Percentiles rank a stretch among this genome's conserved stretches.
Conservation (phyloP, 306 rosid genomes). For the Cicer pinnatifidum region DNA sequence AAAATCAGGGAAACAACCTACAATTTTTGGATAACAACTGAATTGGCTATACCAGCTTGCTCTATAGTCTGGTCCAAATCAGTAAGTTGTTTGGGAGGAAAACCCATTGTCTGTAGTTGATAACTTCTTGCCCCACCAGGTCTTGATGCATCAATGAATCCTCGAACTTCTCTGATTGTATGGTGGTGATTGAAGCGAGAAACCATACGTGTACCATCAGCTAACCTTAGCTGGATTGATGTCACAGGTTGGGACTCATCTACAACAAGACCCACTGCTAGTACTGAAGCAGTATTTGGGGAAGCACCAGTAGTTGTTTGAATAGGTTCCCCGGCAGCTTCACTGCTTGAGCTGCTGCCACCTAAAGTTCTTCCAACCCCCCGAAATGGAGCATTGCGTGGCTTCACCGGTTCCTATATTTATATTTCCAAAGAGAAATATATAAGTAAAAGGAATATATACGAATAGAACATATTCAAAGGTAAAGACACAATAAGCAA, state of each 20-base stretch:
- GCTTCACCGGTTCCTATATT: slow-evolving; percentile 73
- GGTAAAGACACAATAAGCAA: slow-evolving; percentile 3
- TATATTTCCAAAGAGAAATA: slow-evolving; percentile 18
- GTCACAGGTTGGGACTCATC: slow-evolving; percentile 76
- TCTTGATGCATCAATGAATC: slow-evolving; percentile 89
- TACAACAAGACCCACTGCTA: slow-evolving; percentile 68
- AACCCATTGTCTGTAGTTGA: slow-evolving; percentile 91
- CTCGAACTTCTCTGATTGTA: slow-evolving; percentile 80
- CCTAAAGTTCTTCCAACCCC: slow-evolving; percentile 95
- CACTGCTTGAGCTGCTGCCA: slow-evolving; percentile 48
- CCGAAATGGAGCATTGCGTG: slow-evolving; percentile 57
- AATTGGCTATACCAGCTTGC: slow-evolving; percentile 88
- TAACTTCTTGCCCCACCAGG: slow-evolving; percentile 73
- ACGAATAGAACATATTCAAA: slow-evolving; percentile 7
- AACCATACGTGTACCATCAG: slow-evolving; percentile 95
- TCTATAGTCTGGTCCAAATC: slow-evolving; percentile 88
- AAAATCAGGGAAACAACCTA: slow-evolving; percentile 39
- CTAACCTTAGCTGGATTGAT: slow-evolving; percentile 89
- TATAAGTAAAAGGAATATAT: background rate
- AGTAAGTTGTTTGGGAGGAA: slow-evolving; percentile 90
- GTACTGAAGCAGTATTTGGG: slow-evolving; percentile 56
- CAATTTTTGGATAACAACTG: slow-evolving; percentile 78
- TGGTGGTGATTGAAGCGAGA: slow-evolving; percentile 89
- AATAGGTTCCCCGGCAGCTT: slow-evolving; percentile 50
- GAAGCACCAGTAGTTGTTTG: slow-evolving; percentile 46